Base-by-base conservation (phyloP, 2,329 filamentous ascomycete genomes). In the Xylaria sp. region DNA sequence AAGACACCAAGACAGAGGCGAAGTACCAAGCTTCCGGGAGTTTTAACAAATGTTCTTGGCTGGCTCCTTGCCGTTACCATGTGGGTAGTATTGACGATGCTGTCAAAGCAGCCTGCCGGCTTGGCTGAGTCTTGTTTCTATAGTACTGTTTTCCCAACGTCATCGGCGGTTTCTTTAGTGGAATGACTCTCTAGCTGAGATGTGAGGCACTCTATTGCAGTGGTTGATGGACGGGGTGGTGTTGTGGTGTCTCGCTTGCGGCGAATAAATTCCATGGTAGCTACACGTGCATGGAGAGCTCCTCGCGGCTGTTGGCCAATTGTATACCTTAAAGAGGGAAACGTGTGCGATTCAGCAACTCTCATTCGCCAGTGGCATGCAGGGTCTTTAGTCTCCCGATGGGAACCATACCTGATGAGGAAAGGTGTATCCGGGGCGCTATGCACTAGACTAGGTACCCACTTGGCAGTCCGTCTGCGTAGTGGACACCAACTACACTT, bases 331-430 rank as follows among this genome's bases (percentile, higher is more conserved):
- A 63, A 71, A 65, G 51, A 51, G 47, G 42, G 66, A 68, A 75
- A 75, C 75, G 74, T 77, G 74, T 69, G 54, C 63, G 57, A 29
- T 62, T 37, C 61, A 35, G 32, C 66, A 69, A 68, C 69, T 73
- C 63, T 75, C 72, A 77, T 76, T 77, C 72, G 75, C 74, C 68
- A 58, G 27, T 48, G 29, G 32, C 44, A 47, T 65, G 50, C 59
- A 16, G 53, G 60, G 55, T 37, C 51, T 12, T 68, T 60, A 66
- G 61, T n/a, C 16, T 55, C 64, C 58, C 47, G 47, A 55, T 27
- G n/a, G 29, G 21, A 18, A 2, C 59, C 25, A 60, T 42, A 13
- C 64, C 60, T 4, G 21, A 58, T 55, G 40, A 0, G 48, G 68
- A 42, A 63, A 59, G 54, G 65, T 25, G 47, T 58, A 44, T 54